Base-by-base conservation (phyloP, 1,284 basidiomycete species). In the Puccinia polysora region DNA sequence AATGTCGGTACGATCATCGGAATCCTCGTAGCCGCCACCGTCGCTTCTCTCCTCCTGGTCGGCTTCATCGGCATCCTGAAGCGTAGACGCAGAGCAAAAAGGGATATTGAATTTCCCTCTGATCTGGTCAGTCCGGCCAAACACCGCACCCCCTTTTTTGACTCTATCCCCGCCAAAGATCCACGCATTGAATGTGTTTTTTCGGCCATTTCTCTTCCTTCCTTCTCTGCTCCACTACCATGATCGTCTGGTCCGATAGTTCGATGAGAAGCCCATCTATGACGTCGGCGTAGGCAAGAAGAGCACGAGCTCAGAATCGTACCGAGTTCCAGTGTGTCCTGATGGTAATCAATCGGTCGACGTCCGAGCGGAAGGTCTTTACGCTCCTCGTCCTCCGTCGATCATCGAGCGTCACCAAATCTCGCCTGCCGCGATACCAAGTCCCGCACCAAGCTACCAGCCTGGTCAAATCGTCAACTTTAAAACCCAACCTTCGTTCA, bases 1-100 rank as follows among this genome's bases (percentile, higher is more conserved):
- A 30, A 38, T 28, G 28, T 65, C 32, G 64, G 64, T 10, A 65
- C 64, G 20, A 65, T 65, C 49, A 38, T 65, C 10, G 64, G 64
- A n/a, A 55, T 65, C 23, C 49, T 65, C 30, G 34, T 55, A 1
- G 50, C 45, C 6, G 64, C 50, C 34, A n/a, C 53, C 30, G n/a
- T 65, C n/a, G 64, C 30, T 2, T 47, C 47, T 4, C n/a, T 65
- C n/a, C 36, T 65, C 64, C n/a, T 65, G 2, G 64, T 12, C 12
- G 50, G 34, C 12, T 12, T 55, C 12, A 14, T 65, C 1, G 50
- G 50, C 20, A 55, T 65, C 47, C 28, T 65, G 15, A 36, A 52
- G 7, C 49, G 52, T 14, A 52, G 30, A 14, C 52, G 38, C n/a
- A 65, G 38, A 38, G n/a, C 2, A 53, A 23, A 20, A 30, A 25